phyloP scores from a whole-genome alignment of 176 grass and related monocot genomes.

The Elaeis guineensis region DNA sequence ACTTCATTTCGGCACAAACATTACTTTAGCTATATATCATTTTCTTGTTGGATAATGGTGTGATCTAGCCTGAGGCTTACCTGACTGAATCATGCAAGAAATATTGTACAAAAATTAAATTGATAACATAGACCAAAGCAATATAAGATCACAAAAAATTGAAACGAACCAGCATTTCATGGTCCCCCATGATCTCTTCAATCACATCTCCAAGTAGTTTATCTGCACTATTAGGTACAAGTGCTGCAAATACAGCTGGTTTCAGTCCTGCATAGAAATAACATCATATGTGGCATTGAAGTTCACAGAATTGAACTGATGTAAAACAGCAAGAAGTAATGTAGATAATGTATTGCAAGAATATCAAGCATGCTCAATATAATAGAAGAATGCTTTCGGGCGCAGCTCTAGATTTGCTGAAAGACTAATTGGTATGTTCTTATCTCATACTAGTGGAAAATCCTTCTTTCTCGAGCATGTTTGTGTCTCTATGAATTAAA shows the following conservation, averaged over 20 bases:
- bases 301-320: background rate
- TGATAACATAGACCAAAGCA: too few species aligned
- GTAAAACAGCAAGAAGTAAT: background rate
- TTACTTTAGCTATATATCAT: too few species aligned
- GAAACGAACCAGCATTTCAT: constrained; percentile 80
- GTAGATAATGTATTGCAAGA: too few species aligned
- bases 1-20: too few species aligned
- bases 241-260: constrained; percentile 80
- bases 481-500: too few species aligned
- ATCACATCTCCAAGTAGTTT: constrained; percentile 75
- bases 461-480: too few species aligned
- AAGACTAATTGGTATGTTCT: background rate
- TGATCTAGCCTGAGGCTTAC: constrained; percentile 25
- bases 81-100: constrained; percentile 33
- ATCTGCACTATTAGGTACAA: constrained; percentile 87
- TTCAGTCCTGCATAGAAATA: constrained; percentile 43
- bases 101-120: background rate
- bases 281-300: background rate
- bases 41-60: too few species aligned
- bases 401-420: background rate
- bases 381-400: too few species aligned
- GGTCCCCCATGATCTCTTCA: constrained; percentile 89
- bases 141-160: background rate
- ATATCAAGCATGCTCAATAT: too few species aligned
- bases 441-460: too few species aligned